A percentile compares a stretch with the other conserved stretches of the same genome.
phyloP scores from a whole-genome alignment of 345 rosid species.

The Ceriops decandra region DNA sequence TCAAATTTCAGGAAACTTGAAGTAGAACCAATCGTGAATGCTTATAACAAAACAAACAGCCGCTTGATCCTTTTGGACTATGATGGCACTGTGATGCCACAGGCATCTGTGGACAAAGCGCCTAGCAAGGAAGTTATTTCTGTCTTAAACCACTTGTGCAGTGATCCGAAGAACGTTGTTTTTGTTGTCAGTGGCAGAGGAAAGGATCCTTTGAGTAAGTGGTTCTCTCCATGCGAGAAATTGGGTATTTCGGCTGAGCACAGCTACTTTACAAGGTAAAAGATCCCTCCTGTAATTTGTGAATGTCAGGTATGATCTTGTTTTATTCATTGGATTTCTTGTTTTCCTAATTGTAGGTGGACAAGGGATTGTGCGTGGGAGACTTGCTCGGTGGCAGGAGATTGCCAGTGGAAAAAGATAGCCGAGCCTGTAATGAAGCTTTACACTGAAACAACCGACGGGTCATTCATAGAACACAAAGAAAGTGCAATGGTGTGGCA shows the following conservation, averaged over 20 bases:
- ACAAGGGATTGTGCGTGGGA: slow-evolving; percentile 55
- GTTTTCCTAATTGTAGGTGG: slow-evolving; percentile 44
- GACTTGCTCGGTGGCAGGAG: slow-evolving; percentile 34
- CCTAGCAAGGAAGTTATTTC: slow-evolving; percentile 55
- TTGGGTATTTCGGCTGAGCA: slow-evolving; percentile 87
- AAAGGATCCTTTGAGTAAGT: slow-evolving; percentile 56
- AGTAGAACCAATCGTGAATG: slow-evolving; percentile 46
- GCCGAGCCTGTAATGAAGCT: slow-evolving; percentile 75
- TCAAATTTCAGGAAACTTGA: slow-evolving; percentile 61
- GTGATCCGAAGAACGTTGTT: slow-evolving; percentile 66
- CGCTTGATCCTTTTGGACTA: slow-evolving; percentile 77
- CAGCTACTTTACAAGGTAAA: slow-evolving; percentile 69
- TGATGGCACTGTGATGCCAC: slow-evolving; percentile 76
- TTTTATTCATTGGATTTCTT: neutral
- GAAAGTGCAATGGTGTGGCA: slow-evolving; percentile 91
- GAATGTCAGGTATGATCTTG: neutral
- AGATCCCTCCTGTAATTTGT: neutral
- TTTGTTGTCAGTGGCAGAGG: slow-evolving; percentile 88
- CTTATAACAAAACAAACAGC: slow-evolving; percentile 46
- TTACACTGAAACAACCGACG: slow-evolving; percentile 75
- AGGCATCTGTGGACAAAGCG: slow-evolving; percentile 43
- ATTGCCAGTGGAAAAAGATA: slow-evolving; percentile 60
- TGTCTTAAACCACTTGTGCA: slow-evolving; percentile 52
- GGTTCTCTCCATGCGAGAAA: slow-evolving; percentile 63
- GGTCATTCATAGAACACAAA: slow-evolving; percentile 72